These are phyloP conservation scores for Arthrobotrys megalospora DNA, from an alignment of 2,329 filamentous ascomycete species.

Conservation along the genomic window DNA sequence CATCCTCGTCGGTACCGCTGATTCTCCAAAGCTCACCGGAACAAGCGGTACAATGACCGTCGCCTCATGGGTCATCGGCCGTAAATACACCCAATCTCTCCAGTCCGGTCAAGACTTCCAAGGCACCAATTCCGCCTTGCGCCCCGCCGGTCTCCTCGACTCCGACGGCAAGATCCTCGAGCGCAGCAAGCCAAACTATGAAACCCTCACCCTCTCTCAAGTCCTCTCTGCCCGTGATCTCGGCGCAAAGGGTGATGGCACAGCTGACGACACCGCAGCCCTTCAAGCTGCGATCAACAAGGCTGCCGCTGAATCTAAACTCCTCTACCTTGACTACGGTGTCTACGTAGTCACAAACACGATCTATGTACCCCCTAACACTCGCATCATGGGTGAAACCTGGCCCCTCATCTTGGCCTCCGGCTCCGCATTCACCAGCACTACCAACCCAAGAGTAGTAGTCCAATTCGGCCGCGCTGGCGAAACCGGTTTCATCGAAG, in stretches of 20 bases:
- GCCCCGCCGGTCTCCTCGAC: constrained; percentile 65
- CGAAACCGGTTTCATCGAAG: constrained; percentile 71
- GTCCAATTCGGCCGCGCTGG: constrained; percentile 71
- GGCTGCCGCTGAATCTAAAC: constrained; percentile 71
- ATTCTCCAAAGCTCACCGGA: constrained; percentile 67
- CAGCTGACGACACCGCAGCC: constrained; percentile 85
- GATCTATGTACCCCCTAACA: constrained; percentile 70
- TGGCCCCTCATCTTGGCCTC: constrained; percentile 72
- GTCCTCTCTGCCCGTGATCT: constrained; percentile 60
- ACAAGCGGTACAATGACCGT: constrained; percentile 28
- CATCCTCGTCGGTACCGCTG: constrained; percentile 88
- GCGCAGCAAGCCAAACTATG: constrained; percentile 90
- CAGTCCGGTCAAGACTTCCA: constrained; percentile 23
- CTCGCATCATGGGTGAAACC: constrained; percentile 73
- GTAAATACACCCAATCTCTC: constrained; percentile 20
- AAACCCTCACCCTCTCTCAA: constrained; percentile 74
- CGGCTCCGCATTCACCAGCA: constrained; percentile 70
- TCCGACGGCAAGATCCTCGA: constrained; percentile 80
- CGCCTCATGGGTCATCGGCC: constrained; percentile 41
- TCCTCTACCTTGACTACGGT: constrained; percentile 69
- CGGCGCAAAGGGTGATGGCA: constrained; percentile 89
- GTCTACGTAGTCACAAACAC: constrained; percentile 70
- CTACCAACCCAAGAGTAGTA: constrained; percentile 69
- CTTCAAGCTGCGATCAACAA: constrained; percentile 82
- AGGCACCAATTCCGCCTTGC: constrained; percentile 30